Percentiles rank a stretch among this genome's conserved stretches.
These are phyloP conservation scores for Wickerhamiella spandovensis DNA, from an alignment of 805 yeast genomes.

Conservation along the genomic window DNA sequence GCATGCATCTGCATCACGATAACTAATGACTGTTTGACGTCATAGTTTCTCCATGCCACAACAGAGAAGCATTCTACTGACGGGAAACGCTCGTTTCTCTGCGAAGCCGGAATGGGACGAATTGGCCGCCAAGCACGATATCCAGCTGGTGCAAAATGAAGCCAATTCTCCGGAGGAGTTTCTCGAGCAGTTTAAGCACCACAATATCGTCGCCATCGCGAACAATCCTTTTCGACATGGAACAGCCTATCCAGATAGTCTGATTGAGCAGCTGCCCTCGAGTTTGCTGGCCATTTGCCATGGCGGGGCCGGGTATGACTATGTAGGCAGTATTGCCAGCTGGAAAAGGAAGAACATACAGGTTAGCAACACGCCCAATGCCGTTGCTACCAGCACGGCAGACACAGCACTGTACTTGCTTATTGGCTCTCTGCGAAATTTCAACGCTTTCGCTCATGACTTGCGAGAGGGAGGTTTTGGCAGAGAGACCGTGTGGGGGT, in stretches of 20 bases:
- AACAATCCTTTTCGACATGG: not conserved
- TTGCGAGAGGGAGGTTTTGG: too few species aligned
- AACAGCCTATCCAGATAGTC: not conserved
- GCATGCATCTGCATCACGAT: not conserved
- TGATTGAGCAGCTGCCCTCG: not conserved
- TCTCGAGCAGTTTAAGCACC: not conserved
- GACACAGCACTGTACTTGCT: too few species aligned
- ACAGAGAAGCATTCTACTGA: not conserved
- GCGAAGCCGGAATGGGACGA: not conserved
- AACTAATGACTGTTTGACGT: not conserved
- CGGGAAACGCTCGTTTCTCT: not conserved
- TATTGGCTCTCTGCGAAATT: too few species aligned
- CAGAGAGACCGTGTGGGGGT: too few species aligned
- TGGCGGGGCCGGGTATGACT: too few species aligned
- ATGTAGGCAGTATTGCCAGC: too few species aligned
- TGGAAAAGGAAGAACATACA: too few species aligned
- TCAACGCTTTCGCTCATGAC: too few species aligned
- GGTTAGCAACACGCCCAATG: too few species aligned
- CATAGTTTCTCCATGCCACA: not conserved
- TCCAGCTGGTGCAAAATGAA: not conserved
- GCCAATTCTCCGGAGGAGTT: not conserved
- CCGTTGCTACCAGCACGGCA: too few species aligned
- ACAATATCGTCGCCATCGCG: not conserved
- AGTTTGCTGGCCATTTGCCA: not conserved
- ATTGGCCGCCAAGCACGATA: not conserved